phyloP scores from a whole-genome alignment of 2,329 filamentous ascomycete species.

The Huntiella moniliformis region DNA sequence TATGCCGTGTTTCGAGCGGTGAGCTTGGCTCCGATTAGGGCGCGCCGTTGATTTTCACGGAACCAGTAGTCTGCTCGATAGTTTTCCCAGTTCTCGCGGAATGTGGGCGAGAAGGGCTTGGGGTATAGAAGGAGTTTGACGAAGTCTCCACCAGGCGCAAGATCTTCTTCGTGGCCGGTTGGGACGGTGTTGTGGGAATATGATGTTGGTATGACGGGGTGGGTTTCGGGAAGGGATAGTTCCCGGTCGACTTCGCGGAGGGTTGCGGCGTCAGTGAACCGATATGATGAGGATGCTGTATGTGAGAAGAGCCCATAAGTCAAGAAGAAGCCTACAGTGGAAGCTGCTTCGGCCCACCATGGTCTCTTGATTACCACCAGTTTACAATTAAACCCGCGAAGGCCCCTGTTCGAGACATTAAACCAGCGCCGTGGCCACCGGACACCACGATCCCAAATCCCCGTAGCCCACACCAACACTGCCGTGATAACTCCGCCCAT shows the following conservation, averaged over 20 bases:
- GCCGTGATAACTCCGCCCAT: conserved; percentile 79
- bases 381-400: conserved; percentile 89
- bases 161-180: conserved; percentile 63
- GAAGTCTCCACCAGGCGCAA: conserved; percentile 76
- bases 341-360: conserved; percentile 62
- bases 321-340: conserved; percentile 56
- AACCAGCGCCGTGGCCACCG: conserved; percentile 90
- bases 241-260: conserved; percentile 42
- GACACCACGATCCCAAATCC: conserved; percentile 89
- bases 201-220: conserved; percentile 19
- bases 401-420: conserved; percentile 67
- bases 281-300: conserved; percentile 50
- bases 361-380: conserved; percentile 72
- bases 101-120: conserved; percentile 87
- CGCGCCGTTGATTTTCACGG: conserved; percentile 76
- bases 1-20: conserved; percentile 48
- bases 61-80: conserved; percentile 96
- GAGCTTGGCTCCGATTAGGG: conserved; percentile 50
- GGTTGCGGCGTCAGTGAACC: conserved; percentile 50
- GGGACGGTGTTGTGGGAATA: conserved; percentile 13
- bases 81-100: conserved; percentile 91
- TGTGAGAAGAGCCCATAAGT: conserved; percentile 57
- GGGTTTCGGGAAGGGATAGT: conserved; percentile 27
- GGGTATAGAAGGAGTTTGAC: conserved; percentile 79
- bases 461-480: conserved; percentile 78